Conservation (phyloP, 768 basidiomycete species). For the Leccinum aurantiacum region DNA sequence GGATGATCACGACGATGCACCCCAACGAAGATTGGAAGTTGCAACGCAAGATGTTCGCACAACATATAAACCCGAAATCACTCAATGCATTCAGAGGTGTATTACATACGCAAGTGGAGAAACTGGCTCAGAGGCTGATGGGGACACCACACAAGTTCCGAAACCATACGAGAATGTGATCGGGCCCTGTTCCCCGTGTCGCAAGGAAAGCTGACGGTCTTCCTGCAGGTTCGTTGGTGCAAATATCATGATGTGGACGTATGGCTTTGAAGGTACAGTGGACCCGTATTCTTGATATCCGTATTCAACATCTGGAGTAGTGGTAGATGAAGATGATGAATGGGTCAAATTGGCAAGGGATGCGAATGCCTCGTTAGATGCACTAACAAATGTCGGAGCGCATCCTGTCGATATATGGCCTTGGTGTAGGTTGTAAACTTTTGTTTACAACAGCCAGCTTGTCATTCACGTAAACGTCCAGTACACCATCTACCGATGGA, state of each 20-base stretch:
- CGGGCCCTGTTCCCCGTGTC: neutral
- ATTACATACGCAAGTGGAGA: neutral
- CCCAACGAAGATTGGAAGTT: neutral
- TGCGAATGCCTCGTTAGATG: too few relatives aligned
- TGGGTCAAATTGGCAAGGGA: too few relatives aligned
- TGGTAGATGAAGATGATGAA: too few relatives aligned
- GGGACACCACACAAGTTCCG: conserved; percentile 1
- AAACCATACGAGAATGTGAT: conserved; percentile 4
- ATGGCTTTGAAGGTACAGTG: too few relatives aligned
- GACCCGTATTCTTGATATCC: too few relatives aligned
- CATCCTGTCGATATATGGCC: too few relatives aligned
- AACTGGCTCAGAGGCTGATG: conserved; percentile 1
- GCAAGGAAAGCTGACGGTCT: neutral
- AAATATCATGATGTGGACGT: too few relatives aligned
- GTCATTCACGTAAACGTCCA: neutral
- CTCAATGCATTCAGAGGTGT: neutral
- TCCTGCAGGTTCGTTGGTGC: too few relatives aligned
- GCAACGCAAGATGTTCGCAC: conserved; percentile 6
- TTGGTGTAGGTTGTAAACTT: neutral
- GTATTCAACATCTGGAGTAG: too few relatives aligned
- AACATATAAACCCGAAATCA: neutral
- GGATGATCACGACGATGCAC: conserved; percentile 8
- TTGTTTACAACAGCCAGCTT: neutral
- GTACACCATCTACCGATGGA: conserved; percentile 6
- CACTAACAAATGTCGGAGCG: too few relatives aligned